Evolutionary conservation across 305 asterid species (phyloP).

Genomic region (Withania somnifera): DNA sequence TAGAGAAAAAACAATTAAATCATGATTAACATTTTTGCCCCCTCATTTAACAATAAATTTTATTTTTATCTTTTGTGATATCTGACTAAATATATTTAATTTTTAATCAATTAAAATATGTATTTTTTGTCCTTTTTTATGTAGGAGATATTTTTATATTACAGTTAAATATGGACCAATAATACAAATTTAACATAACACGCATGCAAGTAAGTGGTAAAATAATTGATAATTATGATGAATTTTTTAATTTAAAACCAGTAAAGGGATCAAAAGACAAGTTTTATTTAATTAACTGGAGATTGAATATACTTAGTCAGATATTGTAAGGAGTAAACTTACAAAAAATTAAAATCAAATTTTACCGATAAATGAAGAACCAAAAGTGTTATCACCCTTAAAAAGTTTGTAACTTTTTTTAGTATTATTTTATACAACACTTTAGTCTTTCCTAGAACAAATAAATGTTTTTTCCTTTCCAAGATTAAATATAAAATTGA

Average conservation of each 20-base stretch:
- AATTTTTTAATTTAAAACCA: neutral
- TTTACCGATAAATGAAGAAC: neutral
- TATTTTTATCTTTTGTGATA: neutral
- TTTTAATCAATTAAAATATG: neutral
- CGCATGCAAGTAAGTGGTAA: neutral
- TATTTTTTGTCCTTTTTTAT: neutral
- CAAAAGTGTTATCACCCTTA: neutral
- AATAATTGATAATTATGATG: neutral
- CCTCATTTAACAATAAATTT: neutral
- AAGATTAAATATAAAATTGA: neutral
- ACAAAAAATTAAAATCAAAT: neutral
- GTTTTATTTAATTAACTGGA: neutral
- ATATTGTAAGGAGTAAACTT: no score
- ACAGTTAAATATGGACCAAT: neutral
- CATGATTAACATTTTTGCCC: neutral
- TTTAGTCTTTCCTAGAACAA: neutral
- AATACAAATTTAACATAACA: neutral
- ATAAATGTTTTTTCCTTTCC: neutral
- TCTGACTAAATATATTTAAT: neutral
- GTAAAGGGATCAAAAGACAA: neutral
- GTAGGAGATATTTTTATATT: neutral
- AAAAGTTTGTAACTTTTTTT: neutral
- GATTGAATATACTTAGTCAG: neutral
- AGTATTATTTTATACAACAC: neutral
- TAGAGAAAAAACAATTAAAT: neutral